A percentile compares a stretch with the other conserved stretches of the same genome.
These are phyloP conservation scores for Hylodesmum podocarpum DNA, from an alignment of 306 rosid species.

Conservation along the genomic window DNA sequence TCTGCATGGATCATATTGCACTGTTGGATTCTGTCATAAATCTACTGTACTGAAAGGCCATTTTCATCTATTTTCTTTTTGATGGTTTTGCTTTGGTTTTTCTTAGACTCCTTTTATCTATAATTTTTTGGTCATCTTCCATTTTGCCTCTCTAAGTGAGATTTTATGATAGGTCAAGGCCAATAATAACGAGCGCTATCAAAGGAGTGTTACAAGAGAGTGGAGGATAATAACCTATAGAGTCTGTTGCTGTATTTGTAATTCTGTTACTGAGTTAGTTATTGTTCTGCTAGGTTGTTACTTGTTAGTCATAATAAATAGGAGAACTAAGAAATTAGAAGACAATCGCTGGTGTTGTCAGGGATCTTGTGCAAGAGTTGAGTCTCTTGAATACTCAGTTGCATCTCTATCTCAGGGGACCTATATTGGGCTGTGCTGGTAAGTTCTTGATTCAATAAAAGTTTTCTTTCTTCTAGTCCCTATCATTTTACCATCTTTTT, in stretches of 20 bases:
- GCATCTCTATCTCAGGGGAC: not conserved
- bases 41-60: not conserved
- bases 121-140: not conserved
- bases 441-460: not conserved
- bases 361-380: not conserved
- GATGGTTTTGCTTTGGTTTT: not conserved
- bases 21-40: not conserved
- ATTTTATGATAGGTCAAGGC: not conserved
- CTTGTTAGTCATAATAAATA: not conserved
- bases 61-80: not conserved
- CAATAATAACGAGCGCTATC: not conserved
- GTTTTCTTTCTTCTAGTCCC: not conserved
- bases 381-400: not conserved
- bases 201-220: not conserved
- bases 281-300: not conserved
- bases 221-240: not conserved
- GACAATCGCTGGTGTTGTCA: not conserved
- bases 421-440: not conserved
- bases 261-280: not conserved
- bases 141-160: not conserved
- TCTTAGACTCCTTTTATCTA: not conserved
- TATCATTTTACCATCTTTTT: not conserved
- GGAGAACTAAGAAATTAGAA: not conserved
- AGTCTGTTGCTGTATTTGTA: not conserved
- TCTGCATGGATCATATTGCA: not conserved